A percentile compares a stretch with the other conserved stretches of the same genome.
These are phyloP conservation scores for Agaricales sp. DNA, from an alignment of 1,284 basidiomycete genomes.

Conservation along the genomic window DNA sequence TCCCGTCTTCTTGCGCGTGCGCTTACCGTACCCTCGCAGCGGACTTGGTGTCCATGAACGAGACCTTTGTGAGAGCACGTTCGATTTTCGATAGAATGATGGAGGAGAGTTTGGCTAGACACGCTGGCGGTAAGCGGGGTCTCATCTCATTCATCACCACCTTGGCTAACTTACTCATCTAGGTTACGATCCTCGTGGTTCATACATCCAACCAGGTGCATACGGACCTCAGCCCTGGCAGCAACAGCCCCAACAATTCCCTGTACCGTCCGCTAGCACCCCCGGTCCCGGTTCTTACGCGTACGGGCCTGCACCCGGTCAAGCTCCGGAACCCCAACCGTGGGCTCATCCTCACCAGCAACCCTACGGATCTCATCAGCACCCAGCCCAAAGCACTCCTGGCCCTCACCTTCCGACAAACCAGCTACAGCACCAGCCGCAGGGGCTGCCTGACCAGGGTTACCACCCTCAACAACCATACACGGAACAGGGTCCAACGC, in stretches of 20 bases:
- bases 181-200: slow-evolving; percentile 27
- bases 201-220: slow-evolving; percentile 8
- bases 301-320: slow-evolving; percentile 7
- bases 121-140: slow-evolving; percentile 42
- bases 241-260: background rate
- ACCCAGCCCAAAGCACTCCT: background rate
- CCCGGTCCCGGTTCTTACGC: background rate
- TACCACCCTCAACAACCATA: slow-evolving; percentile 15
- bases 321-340: background rate
- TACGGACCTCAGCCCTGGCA: slow-evolving; percentile 11
- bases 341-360: slow-evolving; percentile 12
- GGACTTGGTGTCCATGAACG: slow-evolving; percentile 84
- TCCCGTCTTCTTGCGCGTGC: slow-evolving; percentile 4
- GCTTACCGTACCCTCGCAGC: slow-evolving; percentile 22
- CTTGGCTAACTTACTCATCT: slow-evolving; percentile 13
- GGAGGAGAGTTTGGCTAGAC: slow-evolving; percentile 77
- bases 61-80: slow-evolving; percentile 76
- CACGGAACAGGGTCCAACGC: background rate
- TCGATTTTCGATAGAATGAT: slow-evolving; percentile 85
- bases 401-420: background rate
- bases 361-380: slow-evolving; percentile 10
- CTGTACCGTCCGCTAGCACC: background rate
- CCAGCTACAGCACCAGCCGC: slow-evolving; percentile 13
- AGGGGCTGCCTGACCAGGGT: slow-evolving; percentile 14
- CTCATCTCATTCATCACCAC: slow-evolving; percentile 3